A percentile compares a stretch with the other conserved stretches of the same genome.
Conservation (phyloP, 768 basidiomycete genomes). For the Termitomyces sp. region DNA sequence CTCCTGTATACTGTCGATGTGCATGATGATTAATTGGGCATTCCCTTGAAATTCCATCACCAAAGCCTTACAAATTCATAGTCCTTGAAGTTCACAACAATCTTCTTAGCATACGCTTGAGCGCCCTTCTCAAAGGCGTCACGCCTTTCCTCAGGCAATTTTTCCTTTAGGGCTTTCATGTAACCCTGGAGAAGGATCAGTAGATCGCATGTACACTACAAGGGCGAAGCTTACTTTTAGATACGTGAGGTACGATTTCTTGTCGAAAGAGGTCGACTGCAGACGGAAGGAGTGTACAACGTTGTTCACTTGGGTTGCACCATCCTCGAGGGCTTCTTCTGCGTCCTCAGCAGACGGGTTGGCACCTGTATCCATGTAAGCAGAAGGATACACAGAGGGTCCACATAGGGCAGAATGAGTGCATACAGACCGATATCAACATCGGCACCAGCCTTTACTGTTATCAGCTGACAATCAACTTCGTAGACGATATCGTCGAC, state of each 20-base stretch:
- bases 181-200: constrained; percentile 54
- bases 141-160: constrained; percentile 58
- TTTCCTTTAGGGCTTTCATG: constrained; percentile 85
- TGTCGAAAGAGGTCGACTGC: constrained; percentile 76
- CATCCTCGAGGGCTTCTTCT: constrained; percentile 78
- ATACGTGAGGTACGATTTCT: constrained; percentile 77
- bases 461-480: constrained; percentile 73
- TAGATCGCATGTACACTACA: not conserved
- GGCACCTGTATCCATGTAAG: constrained; percentile 49
- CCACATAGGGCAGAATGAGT: not conserved
- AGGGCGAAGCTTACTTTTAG: constrained; percentile 57
- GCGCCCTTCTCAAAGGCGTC: constrained; percentile 81
- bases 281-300: constrained; percentile 91
- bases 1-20: constrained; percentile 56
- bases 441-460: constrained; percentile 68
- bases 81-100: constrained; percentile 86
- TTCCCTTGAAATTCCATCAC: not conserved
- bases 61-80: constrained; percentile 74
- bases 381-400: not conserved
- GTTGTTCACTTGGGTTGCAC: constrained; percentile 78
- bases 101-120: constrained; percentile 73
- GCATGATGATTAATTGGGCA: not conserved
- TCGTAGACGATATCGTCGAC: constrained; percentile 81
- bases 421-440: constrained; percentile 77
- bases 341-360: constrained; percentile 90